Percentiles rank a stretch among this genome's conserved stretches.
These are phyloP conservation scores for Diatrype stigma DNA, from an alignment of 2,329 filamentous ascomycete species.

Conservation along the genomic window DNA sequence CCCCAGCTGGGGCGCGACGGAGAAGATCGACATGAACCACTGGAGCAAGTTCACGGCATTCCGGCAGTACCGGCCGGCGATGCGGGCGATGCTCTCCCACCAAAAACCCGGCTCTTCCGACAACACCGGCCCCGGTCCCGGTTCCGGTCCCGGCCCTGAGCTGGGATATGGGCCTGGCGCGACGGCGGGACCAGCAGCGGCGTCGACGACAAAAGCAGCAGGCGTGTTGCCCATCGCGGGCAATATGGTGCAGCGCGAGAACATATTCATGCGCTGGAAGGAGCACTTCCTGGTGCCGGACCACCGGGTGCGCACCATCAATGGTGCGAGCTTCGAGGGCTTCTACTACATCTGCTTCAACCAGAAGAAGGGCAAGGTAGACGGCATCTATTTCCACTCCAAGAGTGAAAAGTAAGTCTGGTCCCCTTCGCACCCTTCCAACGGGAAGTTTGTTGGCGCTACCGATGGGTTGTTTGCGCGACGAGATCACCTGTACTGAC, in stretches of 20 bases:
- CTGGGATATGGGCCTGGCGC: too few species aligned
- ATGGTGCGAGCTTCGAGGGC: conserved; percentile 92
- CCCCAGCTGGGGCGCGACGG: conserved; percentile 83
- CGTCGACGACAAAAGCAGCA: neutral
- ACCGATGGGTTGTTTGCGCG: too few species aligned
- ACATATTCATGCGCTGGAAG: conserved; percentile 99
- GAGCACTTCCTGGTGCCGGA: conserved; percentile 96
- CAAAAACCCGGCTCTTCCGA: conserved; percentile 60
- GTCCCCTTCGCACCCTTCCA: too few species aligned
- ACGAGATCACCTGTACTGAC: too few species aligned
- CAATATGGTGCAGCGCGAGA: conserved; percentile 47
- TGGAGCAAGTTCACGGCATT: conserved; percentile 90
- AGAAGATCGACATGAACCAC: conserved; percentile 87
- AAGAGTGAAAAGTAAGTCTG: conserved; percentile 97
- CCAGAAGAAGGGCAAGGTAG: conserved; percentile 79
- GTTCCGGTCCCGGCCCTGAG: neutral
- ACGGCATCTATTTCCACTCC: conserved; percentile 94
- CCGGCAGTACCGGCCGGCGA: conserved; percentile 64
- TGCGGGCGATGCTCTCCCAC: conserved; percentile 45
- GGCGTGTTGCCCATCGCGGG: conserved; percentile 8
- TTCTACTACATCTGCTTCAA: conserved; percentile 99
- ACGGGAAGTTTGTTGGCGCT: too few species aligned
- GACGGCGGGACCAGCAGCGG: too few species aligned
- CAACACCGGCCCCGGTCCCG: neutral
- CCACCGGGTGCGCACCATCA: conserved; percentile 85